phyloP scores from a whole-genome alignment of 139 green algal genomes.

The Auxenochlorella pyrenoidosa region DNA sequence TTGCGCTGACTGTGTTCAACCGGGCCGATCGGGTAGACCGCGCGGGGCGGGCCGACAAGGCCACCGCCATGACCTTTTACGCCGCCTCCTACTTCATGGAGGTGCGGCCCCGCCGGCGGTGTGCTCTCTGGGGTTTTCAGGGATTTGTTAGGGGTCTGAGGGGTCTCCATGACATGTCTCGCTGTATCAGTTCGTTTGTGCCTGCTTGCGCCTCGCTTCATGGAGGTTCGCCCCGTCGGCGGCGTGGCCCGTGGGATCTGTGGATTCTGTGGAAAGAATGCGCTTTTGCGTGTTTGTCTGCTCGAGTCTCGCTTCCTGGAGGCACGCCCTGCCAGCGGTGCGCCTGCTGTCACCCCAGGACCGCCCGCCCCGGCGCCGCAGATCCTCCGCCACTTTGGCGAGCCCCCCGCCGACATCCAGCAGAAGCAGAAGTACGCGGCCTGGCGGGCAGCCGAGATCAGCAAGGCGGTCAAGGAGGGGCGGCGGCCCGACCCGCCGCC shows the following conservation, averaged over 20 bases:
- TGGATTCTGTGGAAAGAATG: no score
- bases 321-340: no score
- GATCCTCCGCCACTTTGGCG: constrained; percentile 78
- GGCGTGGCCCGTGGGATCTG: no score
- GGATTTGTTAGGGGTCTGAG: no score
- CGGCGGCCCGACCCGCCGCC: constrained; percentile 63
- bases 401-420: constrained; percentile 70
- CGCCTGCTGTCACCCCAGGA: background rate
- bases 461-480: constrained; percentile 86
- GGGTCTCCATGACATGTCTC: no score
- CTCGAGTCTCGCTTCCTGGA: no score
- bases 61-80: constrained; percentile 86
- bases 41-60: constrained; percentile 65
- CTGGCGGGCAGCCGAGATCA: constrained; percentile 90
- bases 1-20: constrained; percentile 81
- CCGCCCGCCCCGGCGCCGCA: background rate
- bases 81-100: constrained; percentile 91
- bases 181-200: no score
- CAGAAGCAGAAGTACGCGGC: constrained; percentile 86
- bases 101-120: constrained; percentile 40
- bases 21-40: constrained; percentile 75
- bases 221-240: no score
- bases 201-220: no score
- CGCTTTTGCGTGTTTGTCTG: no score
- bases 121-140: background rate